phyloP scores from a whole-genome alignment of 2,329 filamentous ascomycete species.

The Diaporthe amygdali region DNA sequence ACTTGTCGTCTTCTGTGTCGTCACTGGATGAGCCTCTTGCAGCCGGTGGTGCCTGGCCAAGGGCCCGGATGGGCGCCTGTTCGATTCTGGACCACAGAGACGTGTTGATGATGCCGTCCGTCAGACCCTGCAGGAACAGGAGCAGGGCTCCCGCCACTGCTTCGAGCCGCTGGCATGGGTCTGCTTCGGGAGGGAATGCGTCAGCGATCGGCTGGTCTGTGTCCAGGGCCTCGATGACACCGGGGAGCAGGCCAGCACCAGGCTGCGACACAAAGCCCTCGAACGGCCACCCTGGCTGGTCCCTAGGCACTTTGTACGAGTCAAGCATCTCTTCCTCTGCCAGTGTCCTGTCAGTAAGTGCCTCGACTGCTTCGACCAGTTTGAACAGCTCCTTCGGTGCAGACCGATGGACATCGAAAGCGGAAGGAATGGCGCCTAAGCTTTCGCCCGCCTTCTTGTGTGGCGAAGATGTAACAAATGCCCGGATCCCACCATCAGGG shows the following conservation, averaged over 20 bases:
- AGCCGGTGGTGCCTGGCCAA: conserved; percentile 36
- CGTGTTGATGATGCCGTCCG: conserved; percentile 78
- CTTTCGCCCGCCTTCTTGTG: conserved; percentile 36
- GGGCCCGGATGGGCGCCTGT: conserved; percentile 42
- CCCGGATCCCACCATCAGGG: conserved; percentile 78
- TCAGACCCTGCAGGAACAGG: conserved; percentile 74
- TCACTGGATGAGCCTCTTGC: conserved; percentile 32
- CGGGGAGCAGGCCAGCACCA: conserved; percentile 8
- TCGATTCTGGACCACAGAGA: conserved; percentile 75
- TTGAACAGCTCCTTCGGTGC: conserved; percentile 89
- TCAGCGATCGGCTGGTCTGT: conserved; percentile 66
- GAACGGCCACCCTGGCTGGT: conserved; percentile 65
- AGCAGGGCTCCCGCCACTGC: conserved; percentile 74
- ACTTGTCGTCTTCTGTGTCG: conserved; percentile 50
- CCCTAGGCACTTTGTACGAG: conserved; percentile 54
- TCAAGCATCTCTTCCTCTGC: conserved; percentile 69
- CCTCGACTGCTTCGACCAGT: conserved; percentile 79
- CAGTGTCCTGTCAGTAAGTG: conserved; percentile 58
- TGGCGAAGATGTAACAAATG: conserved; percentile 42
- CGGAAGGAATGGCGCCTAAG: conserved; percentile 57
- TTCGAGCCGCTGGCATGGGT: conserved; percentile 74
- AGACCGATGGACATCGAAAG: conserved; percentile 71
- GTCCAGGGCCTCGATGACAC: conserved; percentile 73
- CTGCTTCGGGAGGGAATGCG: conserved; percentile 66
- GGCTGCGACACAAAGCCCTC: conserved; percentile 30